Base-by-base conservation (phyloP, 1,284 basidiomycete species). In the Inonotus hispidus region DNA sequence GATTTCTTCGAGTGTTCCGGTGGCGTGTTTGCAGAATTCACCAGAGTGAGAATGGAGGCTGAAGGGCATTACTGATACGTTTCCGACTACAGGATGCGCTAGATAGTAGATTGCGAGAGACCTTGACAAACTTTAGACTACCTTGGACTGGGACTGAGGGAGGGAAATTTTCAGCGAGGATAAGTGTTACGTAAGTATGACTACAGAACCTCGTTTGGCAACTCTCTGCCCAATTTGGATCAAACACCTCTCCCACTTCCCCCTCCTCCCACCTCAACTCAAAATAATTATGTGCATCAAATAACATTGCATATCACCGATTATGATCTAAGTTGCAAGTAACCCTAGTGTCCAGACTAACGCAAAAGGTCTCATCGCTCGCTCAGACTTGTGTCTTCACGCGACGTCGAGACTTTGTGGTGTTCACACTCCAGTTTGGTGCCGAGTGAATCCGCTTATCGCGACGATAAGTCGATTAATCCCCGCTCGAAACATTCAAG, bases 41-140 rank as follows among this genome's bases (percentile, higher is more conserved):
- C 96, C 96, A 6, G 95, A 98, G 71, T 98, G 95, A 10, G 93
- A 96, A 74, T 98, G 96, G 71, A 95, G 93, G 68, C 88, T 92
- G 72, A 90, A 80, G 65, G 92, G 92, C 93, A 95, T 95, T 23
- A 25, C 14, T 41, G 1, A 43, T 38, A n/a, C 8, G 13, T 47
- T 14, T 21, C n/a, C 16, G 1, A 49, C 7, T 23, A 45, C n/a
- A n/a, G n/a, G n/a, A n/a, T n/a, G n/a, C n/a, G n/a, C n/a, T n/a
- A n/a, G 56, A 11, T 43, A 7, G 41, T 14, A 14, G 41, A 16
- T 14, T 23, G 29, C 47, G 10, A 6, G 8, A 19, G 41, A 43
- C 4, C 2, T n/a, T n/a, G n/a, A 16, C 16, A 39, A 39, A 2
- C 4, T n/a, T 39, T 3, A 39, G n/a, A 2, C 38, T n/a, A 39